Base-by-base conservation (phyloP, 257 asterid genomes). In the Nicotiana tabacum region DNA sequence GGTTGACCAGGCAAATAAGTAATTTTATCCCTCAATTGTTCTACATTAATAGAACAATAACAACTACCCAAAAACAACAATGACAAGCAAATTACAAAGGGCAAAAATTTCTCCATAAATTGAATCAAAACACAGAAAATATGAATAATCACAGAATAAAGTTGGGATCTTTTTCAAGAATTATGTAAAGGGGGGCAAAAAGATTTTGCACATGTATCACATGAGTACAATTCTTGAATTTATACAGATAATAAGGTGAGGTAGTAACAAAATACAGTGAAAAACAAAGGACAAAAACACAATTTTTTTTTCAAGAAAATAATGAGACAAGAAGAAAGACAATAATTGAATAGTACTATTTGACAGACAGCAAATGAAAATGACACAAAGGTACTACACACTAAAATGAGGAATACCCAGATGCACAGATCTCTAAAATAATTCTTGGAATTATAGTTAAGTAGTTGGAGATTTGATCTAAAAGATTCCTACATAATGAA, bases 1-100 rank as follows among this genome's bases (percentile, higher is more conserved):
- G 99, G 99, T 88, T 94, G 98, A 27, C 99, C 99, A 46, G 99
- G 99, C 77, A 96, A 88, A 86, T 81, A 83, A 74, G 58, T 84
- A 24, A 96, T 91, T 92, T 90, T 92, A 90, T 96, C 98, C 11
- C 76, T 89, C 64, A 89, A 97, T 81, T 92, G 99, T 88, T 93
- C 96, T 85, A 51, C 91, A 85, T 76, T 89, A 24, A 4, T 62
- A 77, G 81, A 82, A 85, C 90, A 91, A 84, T 86, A 83, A 84
- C 91, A 86, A 81, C 43, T 79, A 53, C 91, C 92, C 86, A 89
- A 76, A 55, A 89, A 84, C 55, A 87, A 84, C 29, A 88, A 69
- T 68, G 84, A 33, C 77, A 80, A 84, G 12, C n/a, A 30, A 61
- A 74, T 53, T 82, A 77, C 83, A 37, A 16, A 65, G 18, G 3